Percentiles rank a stretch among this genome's conserved stretches.
Evolutionary conservation across 257 asterid genomes (phyloP).

Genomic region (Leptodermis oblonga): DNA sequence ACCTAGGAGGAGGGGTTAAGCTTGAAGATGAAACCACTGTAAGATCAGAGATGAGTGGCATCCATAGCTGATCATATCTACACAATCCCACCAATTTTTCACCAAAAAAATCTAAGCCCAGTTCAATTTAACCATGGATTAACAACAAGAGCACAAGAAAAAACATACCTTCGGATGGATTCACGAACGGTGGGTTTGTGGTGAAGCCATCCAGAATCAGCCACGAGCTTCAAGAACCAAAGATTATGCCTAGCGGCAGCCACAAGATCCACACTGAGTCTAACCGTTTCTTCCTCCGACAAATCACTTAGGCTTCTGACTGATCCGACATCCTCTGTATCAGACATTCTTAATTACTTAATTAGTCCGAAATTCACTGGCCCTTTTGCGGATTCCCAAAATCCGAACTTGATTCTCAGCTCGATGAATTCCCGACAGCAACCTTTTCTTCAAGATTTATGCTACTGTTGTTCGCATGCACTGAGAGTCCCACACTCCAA

Average conservation of each 20-base stretch:
- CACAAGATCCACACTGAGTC: slow-evolving; percentile 66
- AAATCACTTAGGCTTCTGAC: slow-evolving; percentile 53
- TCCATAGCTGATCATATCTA: slow-evolving; percentile 89
- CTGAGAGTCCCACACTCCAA: no score
- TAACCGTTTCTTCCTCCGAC: slow-evolving; percentile 46
- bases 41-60: slow-evolving; percentile 81
- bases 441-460: neutral
- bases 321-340: slow-evolving; percentile 34
- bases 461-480: neutral
- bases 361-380: neutral
- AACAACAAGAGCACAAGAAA: neutral
- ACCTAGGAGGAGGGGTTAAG: slow-evolving; percentile 67
- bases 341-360: slow-evolving; percentile 42
- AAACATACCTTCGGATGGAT: slow-evolving; percentile 67
- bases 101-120: neutral
- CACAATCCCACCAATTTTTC: neutral
- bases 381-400: neutral
- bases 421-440: neutral
- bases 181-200: slow-evolving; percentile 47
- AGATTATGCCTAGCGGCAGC: slow-evolving; percentile 73
- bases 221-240: slow-evolving; percentile 53
- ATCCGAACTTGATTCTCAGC: neutral
- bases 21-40: slow-evolving; percentile 37
- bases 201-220: slow-evolving; percentile 61
- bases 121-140: neutral